These are phyloP conservation scores for Phytophthora vignae DNA, from an alignment of 352 stramenopile genomes.

Conservation along the genomic window DNA sequence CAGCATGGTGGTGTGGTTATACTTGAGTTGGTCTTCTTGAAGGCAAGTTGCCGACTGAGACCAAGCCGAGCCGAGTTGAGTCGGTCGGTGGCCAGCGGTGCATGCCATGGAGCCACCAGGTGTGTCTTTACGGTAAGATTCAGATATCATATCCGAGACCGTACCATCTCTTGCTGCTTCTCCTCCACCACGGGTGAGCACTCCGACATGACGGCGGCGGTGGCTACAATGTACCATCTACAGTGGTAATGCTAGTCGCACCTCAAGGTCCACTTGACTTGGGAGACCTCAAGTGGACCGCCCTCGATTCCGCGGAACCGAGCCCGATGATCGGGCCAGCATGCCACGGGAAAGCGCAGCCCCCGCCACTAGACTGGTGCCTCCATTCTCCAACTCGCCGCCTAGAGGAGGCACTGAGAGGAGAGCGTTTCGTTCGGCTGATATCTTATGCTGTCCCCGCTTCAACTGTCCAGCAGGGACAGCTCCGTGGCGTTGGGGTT, in stretches of 20 bases:
- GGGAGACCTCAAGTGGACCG: neutral
- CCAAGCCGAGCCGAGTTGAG: neutral
- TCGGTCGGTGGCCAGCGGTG: neutral
- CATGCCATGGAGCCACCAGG: slow-evolving; percentile 5
- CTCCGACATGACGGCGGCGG: neutral
- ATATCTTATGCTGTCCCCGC: slow-evolving; percentile 8
- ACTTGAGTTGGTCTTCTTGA: neutral
- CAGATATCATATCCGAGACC: slow-evolving; percentile 30
- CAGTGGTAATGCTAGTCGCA: neutral
- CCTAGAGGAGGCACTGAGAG: neutral
- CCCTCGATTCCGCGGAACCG: neutral
- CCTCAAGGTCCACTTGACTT: neutral
- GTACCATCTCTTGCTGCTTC: neutral
- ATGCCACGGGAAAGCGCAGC: neutral
- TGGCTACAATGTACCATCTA: neutral
- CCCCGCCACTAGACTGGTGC: neutral
- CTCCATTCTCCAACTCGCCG: neutral
- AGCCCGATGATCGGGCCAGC: neutral
- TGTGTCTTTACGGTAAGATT: neutral
- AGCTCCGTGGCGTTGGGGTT: neutral
- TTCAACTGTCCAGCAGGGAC: neutral
- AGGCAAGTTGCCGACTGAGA: slow-evolving; percentile 27
- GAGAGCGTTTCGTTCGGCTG: slow-evolving; percentile 7
- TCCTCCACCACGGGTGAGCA: slow-evolving; percentile 3
- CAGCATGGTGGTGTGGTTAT: neutral